These are phyloP conservation scores for Candida vaughaniae DNA, from an alignment of 805 yeast species.

Conservation along the genomic window DNA sequence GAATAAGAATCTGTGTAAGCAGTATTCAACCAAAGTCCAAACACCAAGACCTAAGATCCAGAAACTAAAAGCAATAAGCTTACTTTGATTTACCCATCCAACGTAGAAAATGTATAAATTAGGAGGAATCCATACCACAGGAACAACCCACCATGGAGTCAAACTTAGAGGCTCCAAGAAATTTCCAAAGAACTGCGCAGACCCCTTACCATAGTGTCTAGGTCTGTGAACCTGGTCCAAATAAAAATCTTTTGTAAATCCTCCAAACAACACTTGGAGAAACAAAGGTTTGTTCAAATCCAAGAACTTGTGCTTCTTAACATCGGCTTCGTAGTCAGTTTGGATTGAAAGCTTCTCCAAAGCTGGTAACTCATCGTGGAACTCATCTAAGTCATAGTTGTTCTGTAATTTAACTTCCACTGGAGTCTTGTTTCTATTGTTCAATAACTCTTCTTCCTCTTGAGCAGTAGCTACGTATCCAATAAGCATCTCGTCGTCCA, in stretches of 20 bases:
- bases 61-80: constrained; percentile 48
- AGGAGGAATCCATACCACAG: constrained; percentile 82
- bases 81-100: constrained; percentile 54
- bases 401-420: constrained; percentile 52
- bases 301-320: constrained; percentile 74
- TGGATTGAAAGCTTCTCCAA: constrained; percentile 71
- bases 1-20: constrained; percentile 86
- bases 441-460: constrained; percentile 70
- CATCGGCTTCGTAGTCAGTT: constrained; percentile 76
- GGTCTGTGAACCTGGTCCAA: constrained; percentile 97
- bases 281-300: constrained; percentile 83
- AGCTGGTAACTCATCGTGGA: constrained; percentile 65
- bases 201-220: constrained; percentile 95
- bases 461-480: constrained; percentile 81
- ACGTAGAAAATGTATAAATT: constrained; percentile 60
- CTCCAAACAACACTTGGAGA: constrained; percentile 72
- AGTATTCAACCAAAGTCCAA: constrained; percentile 92
- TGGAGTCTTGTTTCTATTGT: constrained; percentile 55
- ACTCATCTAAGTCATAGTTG: constrained; percentile 35
- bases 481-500: constrained; percentile 75
- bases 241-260: constrained; percentile 84
- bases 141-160: constrained; percentile 95
- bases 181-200: constrained; percentile 94
- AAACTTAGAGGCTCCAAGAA: constrained; percentile 86
- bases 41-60: constrained; percentile 81